These are phyloP conservation scores for Chrysanthemum lavandulifolium DNA, from an alignment of 129 eudicot species.

Conservation along the genomic window DNA sequence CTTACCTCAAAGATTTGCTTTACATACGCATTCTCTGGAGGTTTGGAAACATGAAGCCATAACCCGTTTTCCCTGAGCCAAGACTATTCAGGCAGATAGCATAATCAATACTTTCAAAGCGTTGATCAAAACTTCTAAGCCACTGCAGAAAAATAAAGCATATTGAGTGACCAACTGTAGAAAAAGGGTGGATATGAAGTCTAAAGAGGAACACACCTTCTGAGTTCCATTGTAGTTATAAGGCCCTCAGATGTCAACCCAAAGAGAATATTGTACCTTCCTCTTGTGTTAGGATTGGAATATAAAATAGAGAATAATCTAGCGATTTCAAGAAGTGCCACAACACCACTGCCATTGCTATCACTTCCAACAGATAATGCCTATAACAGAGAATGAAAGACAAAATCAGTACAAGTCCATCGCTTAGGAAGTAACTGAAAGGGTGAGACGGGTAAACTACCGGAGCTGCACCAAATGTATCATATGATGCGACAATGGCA, in stretches of 20 bases:
- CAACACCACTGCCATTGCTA: constrained; percentile 97
- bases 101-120: constrained; percentile 85
- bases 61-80: constrained; percentile 68
- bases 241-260: constrained; percentile 98
- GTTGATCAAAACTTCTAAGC: constrained; percentile 44
- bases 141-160: constrained; percentile 32
- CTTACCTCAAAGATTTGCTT: constrained; percentile 83
- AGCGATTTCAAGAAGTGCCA: constrained; percentile 94
- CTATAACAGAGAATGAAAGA: constrained; percentile 30
- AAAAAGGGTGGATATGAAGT: background rate
- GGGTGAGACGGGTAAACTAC: constrained; percentile 43
- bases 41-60: constrained; percentile 92
- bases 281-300: constrained; percentile 92
- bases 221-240: constrained; percentile 95
- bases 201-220: constrained; percentile 45
- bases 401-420: background rate
- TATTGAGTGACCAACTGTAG: background rate
- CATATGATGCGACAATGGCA: constrained; percentile 97
- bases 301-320: constrained; percentile 77
- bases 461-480: constrained; percentile 98
- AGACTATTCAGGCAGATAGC: constrained; percentile 91
- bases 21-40: constrained; percentile 89
- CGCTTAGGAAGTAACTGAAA: constrained; percentile 17
- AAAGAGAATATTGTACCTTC: constrained; percentile 91
- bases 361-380: constrained; percentile 94